phyloP scores from a whole-genome alignment of 1,284 basidiomycete species.

The Boletus semigastroideus region DNA sequence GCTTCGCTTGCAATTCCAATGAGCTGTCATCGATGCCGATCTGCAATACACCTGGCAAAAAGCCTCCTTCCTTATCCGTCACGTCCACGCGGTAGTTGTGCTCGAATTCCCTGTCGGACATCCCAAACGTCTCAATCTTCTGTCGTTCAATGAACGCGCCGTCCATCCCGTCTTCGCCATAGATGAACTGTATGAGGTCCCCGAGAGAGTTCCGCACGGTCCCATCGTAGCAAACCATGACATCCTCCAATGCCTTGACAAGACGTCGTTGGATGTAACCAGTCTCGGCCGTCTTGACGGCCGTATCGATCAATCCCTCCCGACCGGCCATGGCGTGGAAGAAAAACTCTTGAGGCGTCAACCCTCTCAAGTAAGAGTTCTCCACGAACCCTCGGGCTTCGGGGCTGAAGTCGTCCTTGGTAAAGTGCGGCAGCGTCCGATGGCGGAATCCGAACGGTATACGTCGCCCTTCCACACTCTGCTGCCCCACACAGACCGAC shows the following conservation, averaged over 20 bases:
- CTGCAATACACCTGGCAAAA: conserved; percentile 80
- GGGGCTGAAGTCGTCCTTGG: conserved; percentile 98
- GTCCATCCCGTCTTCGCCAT: conserved; percentile 99
- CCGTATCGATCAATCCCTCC: conserved; percentile 98
- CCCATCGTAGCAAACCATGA: conserved; percentile 97
- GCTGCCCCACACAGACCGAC: conserved; percentile 99
- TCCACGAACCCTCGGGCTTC: conserved; percentile 99
- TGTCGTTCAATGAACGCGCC: conserved; percentile 97
- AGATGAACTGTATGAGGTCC: conserved; percentile 95
- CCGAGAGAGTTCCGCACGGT: conserved; percentile 97
- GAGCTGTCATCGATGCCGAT: conserved; percentile 94
- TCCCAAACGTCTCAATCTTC: conserved; percentile 84
- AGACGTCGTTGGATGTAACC: conserved; percentile 98
- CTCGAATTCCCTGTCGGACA: conserved; percentile 85
- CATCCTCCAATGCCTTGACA: conserved; percentile 97
- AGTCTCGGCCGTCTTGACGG: conserved; percentile 99
- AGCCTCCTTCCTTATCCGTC: conserved; percentile 76
- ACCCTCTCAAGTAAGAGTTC: conserved; percentile 97
- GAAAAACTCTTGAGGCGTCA: conserved; percentile 99
- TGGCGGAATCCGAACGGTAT: conserved; percentile 99
- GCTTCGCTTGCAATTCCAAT: conserved; percentile 81
- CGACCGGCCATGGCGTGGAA: conserved; percentile 99
- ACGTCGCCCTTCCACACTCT: conserved; percentile 96
- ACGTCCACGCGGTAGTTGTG: conserved; percentile 93
- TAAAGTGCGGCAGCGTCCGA: conserved; percentile 95